phyloP scores from a whole-genome alignment of 2,329 filamentous ascomycete species.

The Cordyceps javanica region DNA sequence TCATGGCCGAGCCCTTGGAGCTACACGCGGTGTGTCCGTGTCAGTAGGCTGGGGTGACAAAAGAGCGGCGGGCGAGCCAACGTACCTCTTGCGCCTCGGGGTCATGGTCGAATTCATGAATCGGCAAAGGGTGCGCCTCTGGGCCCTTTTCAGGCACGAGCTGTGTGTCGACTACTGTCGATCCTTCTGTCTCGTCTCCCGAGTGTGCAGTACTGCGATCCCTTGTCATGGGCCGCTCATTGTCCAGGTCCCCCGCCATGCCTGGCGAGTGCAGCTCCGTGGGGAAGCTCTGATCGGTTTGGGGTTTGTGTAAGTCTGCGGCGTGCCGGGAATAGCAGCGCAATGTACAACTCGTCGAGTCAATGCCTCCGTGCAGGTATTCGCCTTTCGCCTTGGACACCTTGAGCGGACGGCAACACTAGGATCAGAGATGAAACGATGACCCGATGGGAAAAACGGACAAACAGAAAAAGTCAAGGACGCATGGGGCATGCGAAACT shows the following conservation, averaged over 20 bases:
- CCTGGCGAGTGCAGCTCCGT: background rate
- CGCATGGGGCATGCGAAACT: background rate
- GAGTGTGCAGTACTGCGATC: background rate
- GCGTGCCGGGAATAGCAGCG: background rate
- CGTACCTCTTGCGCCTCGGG: constrained; percentile 20
- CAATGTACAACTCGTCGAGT: too few relatives aligned
- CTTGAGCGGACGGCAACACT: too few relatives aligned
- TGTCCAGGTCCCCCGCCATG: background rate
- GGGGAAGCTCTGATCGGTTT: background rate
- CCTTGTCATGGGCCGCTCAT: background rate
- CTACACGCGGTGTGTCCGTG: constrained; percentile 1
- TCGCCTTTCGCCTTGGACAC: background rate
- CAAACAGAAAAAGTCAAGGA: background rate
- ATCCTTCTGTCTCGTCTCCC: constrained; percentile 4
- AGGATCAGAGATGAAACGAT: background rate
- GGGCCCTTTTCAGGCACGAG: constrained; percentile 12
- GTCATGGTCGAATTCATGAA: constrained; percentile 16
- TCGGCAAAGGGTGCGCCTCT: constrained; percentile 11
- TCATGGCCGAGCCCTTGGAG: constrained; percentile 4
- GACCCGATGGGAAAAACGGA: background rate
- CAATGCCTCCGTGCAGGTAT: background rate
- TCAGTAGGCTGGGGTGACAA: background rate
- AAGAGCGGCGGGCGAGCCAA: background rate
- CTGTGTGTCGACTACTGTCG: constrained; percentile 15
- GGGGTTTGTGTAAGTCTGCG: background rate